Evolutionary conservation across 129 eudicot species (phyloP).

Genomic region (Rutidosis leptorrhynchoides): DNA sequence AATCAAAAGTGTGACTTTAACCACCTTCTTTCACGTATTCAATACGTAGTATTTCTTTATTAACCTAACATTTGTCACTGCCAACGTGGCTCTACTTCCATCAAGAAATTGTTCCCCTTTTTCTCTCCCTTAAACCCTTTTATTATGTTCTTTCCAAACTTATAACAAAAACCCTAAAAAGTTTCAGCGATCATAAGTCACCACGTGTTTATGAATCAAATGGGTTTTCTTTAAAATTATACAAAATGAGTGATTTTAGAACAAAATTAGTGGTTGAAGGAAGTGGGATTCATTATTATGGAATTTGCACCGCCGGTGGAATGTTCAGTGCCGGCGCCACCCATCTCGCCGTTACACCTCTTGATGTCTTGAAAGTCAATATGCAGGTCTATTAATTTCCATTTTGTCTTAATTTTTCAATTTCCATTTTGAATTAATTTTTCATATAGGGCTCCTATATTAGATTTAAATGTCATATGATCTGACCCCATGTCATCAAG

Average conservation of each 20-base stretch:
- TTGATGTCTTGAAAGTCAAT: conserved; percentile 91
- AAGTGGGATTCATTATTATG: conserved; percentile 67
- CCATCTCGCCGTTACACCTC: conserved; percentile 93
- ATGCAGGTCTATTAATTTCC: conserved; percentile 55
- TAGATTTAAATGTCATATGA: not conserved
- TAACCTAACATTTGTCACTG: conserved; percentile 21
- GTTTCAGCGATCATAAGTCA: not conserved
- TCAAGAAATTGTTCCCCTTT: conserved; percentile 16
- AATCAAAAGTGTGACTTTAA: not conserved
- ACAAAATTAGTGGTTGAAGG: conserved; percentile 34
- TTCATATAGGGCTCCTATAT: not conserved
- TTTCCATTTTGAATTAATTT: not conserved
- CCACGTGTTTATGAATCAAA: not conserved
- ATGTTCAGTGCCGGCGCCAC: conserved; percentile 95
- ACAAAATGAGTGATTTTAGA: conserved; percentile 25
- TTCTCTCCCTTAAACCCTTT: conserved; percentile 29
- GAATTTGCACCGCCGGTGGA: conserved; percentile 78
- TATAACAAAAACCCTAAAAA: conserved; percentile 30
- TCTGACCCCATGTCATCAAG: conserved; percentile 3
- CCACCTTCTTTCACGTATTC: conserved; percentile 17
- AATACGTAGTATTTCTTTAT: conserved; percentile 10
- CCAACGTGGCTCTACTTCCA: conserved; percentile 33
- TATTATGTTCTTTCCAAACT: not conserved
- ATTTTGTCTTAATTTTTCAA: not conserved
- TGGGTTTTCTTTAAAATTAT: conserved; percentile 19